Conservation (phyloP, 1,284 basidiomycete species). For the Cryptococcus deneoformans region DNA sequence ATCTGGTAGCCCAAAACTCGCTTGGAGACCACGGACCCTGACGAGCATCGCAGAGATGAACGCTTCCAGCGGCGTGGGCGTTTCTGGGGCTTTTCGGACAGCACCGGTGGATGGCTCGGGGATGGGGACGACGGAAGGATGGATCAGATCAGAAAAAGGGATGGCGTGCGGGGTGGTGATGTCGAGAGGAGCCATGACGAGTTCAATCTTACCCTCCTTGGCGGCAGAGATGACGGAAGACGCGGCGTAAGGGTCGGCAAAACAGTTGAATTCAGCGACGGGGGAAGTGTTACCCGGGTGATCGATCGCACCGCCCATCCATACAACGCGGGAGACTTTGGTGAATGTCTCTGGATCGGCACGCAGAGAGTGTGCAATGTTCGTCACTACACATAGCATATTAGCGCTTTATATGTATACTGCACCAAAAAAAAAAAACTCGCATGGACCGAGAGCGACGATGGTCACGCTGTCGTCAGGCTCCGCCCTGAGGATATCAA, state of each 20-base stretch:
- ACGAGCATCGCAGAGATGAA: slow-evolving; percentile 79
- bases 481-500: slow-evolving; percentile 62
- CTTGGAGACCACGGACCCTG: slow-evolving; percentile 61
- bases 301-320: slow-evolving; percentile 97
- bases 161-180: slow-evolving; percentile 75
- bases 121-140: slow-evolving; percentile 51
- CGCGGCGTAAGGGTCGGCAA: slow-evolving; percentile 86
- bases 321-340: slow-evolving; percentile 64
- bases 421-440: slow-evolving; percentile 14
- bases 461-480: slow-evolving; percentile 71
- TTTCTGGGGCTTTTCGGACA: slow-evolving; percentile 1
- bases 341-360: slow-evolving; percentile 59
- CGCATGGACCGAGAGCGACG: slow-evolving; percentile 74
- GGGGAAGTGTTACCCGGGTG: slow-evolving; percentile 87
- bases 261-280: slow-evolving; percentile 88
- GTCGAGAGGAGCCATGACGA: slow-evolving; percentile 74
- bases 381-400: slow-evolving; percentile 58
- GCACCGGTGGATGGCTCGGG: slow-evolving; percentile 8
- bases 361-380: slow-evolving; percentile 68
- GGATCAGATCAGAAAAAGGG: slow-evolving; percentile 62
- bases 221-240: slow-evolving; percentile 52
- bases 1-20: slow-evolving; percentile 71
- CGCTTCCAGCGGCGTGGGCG: slow-evolving; percentile 54
- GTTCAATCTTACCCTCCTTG: slow-evolving; percentile 46
- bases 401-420: neutral